These are phyloP conservation scores for Daldinia loculata DNA, from an alignment of 495 filamentous ascomycete species.

Conservation along the genomic window DNA sequence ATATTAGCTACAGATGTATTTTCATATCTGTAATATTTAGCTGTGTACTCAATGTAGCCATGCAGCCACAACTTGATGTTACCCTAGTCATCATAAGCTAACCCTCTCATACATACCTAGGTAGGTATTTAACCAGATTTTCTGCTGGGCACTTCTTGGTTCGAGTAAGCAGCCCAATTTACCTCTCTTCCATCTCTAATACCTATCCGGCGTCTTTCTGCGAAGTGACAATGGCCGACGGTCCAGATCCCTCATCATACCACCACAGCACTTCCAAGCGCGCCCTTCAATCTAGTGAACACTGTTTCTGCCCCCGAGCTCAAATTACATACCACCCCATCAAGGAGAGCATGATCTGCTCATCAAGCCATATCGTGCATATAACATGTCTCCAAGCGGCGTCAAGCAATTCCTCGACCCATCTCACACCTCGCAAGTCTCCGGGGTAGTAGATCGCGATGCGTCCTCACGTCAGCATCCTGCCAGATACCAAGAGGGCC, in stretches of 20 bases:
- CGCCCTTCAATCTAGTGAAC: not conserved
- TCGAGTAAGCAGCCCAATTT: not conserved
- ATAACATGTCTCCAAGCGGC: not conserved
- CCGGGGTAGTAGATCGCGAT: not conserved
- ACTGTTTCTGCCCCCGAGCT: not conserved
- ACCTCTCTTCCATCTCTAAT: not conserved
- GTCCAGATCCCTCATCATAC: not conserved
- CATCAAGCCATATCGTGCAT: not conserved
- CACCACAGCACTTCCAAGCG: not conserved
- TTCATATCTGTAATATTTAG: not conserved
- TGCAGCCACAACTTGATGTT: not conserved
- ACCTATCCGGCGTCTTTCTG: not conserved
- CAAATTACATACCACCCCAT: not conserved
- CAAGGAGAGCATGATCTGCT: not conserved
- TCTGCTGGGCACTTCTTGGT: not conserved
- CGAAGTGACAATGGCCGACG: not conserved
- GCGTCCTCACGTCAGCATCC: constrained; percentile 1
- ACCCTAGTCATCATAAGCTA: not conserved
- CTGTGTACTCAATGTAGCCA: not conserved
- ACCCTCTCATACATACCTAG: too few species aligned
- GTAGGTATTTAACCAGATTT: too few species aligned
- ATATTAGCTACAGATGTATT: too few species aligned
- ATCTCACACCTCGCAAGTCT: not conserved
- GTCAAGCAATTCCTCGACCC: not conserved
- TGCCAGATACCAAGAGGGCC: not conserved